Conservation (phyloP, 2,329 filamentous ascomycete genomes). For the Arthrobotrys iridis region DNA sequence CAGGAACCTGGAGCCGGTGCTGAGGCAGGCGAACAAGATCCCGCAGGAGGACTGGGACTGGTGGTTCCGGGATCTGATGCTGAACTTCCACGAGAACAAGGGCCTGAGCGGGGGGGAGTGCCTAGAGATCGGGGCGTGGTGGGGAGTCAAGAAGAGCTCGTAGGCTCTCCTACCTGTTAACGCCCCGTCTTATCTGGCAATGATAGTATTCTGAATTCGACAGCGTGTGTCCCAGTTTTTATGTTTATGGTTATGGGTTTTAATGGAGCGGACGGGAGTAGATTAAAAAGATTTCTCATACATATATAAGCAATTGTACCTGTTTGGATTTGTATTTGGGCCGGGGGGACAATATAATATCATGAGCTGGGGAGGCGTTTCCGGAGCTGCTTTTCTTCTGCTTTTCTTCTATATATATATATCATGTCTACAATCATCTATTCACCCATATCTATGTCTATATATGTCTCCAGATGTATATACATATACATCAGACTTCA, state of each 20-base stretch:
- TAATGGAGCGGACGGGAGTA: constrained; percentile 22
- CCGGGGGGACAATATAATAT: too few species aligned
- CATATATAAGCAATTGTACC: too few species aligned
- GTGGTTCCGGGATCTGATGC: constrained; percentile 89
- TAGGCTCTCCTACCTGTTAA: not conserved
- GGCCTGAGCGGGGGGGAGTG: constrained; percentile 86
- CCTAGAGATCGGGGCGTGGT: constrained; percentile 74
- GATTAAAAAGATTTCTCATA: not conserved
- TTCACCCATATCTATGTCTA: too few species aligned
- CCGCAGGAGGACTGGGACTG: constrained; percentile 90
- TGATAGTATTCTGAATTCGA: not conserved
- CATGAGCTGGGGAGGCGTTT: too few species aligned
- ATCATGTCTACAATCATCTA: too few species aligned
- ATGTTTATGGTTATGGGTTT: constrained; percentile 6
- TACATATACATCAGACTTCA: too few species aligned
- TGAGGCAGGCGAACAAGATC: constrained; percentile 84
- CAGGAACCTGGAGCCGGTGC: constrained; percentile 79
- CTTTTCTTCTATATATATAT: too few species aligned
- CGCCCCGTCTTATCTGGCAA: not conserved
- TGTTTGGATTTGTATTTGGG: too few species aligned
- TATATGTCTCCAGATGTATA: too few species aligned
- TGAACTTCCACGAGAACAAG: constrained; percentile 79
- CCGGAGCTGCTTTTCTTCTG: too few species aligned
- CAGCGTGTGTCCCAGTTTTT: too few species aligned
- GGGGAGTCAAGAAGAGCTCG: constrained; percentile 68